Evolutionary conservation across 176 grass and related monocot species (phyloP).

Genomic region (Hordeum marinum): DNA sequence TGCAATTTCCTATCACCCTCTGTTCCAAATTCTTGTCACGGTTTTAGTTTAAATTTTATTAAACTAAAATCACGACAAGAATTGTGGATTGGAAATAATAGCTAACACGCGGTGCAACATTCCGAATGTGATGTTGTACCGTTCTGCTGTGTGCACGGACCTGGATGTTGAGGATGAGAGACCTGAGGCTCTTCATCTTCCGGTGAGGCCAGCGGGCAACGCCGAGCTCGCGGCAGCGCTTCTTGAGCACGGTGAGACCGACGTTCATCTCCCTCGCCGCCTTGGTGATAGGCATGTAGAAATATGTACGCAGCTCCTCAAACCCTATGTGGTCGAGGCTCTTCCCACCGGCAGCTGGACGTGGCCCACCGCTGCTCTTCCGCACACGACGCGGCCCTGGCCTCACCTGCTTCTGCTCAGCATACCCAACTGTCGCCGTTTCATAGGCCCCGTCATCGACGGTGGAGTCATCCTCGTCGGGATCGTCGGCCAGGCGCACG

Average conservation of each 20-base stretch:
- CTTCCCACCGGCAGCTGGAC: background rate
- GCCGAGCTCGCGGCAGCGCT: slow-evolving; percentile 83
- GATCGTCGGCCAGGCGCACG: background rate
- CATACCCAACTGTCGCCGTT: background rate
- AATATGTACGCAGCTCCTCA: slow-evolving; percentile 59
- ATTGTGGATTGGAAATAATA: too few relatives aligned
- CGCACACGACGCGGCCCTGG: background rate
- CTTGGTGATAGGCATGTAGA: slow-evolving; percentile 79
- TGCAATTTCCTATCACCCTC: background rate
- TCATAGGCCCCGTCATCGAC: background rate
- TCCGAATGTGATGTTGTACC: background rate
- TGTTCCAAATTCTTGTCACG: too few relatives aligned
- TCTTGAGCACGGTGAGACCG: slow-evolving; percentile 89
- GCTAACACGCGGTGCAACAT: background rate
- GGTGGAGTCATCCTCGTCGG: background rate
- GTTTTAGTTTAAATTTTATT: too few relatives aligned
- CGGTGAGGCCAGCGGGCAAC: slow-evolving; percentile 79
- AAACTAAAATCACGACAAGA: too few relatives aligned
- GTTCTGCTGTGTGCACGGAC: background rate
- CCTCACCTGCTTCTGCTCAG: background rate
- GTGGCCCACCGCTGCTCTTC: background rate
- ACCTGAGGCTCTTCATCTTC: slow-evolving; percentile 91
- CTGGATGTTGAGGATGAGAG: slow-evolving; percentile 79
- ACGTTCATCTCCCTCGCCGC: slow-evolving; percentile 86
- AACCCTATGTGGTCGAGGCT: slow-evolving; percentile 53